phyloP scores from a whole-genome alignment of 768 basidiomycete genomes.

The Clavulina sp. region DNA sequence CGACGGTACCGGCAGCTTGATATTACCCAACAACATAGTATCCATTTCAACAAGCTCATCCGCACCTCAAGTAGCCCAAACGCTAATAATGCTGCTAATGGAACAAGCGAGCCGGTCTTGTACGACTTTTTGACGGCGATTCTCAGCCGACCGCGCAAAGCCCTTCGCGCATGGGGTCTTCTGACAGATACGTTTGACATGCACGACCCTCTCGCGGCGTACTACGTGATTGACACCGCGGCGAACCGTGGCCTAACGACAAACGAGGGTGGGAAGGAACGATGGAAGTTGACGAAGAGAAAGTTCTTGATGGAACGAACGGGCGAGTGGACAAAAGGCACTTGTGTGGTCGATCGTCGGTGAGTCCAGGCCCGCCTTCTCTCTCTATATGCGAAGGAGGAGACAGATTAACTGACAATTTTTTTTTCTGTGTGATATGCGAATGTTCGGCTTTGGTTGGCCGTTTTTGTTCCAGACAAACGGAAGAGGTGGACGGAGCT shows the following conservation, averaged over 20 bases:
- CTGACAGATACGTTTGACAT: slow-evolving; percentile 13
- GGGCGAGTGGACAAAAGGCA: slow-evolving; percentile 15
- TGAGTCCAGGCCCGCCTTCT: background rate
- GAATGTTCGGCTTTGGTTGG: background rate
- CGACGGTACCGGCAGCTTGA: no score
- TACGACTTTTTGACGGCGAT: slow-evolving; percentile 18
- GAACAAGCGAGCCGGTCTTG: slow-evolving; percentile 6
- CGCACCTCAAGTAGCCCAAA: slow-evolving; percentile 4
- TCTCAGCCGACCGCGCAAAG: slow-evolving; percentile 21
- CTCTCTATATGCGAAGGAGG: background rate
- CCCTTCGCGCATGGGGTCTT: slow-evolving; percentile 20
- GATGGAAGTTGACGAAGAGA: slow-evolving; percentile 8
- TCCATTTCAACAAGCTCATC: slow-evolving; percentile 21
- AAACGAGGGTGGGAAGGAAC: slow-evolving; percentile 1
- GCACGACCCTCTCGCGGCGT: slow-evolving; percentile 29
- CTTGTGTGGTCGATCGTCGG: slow-evolving; percentile 15
- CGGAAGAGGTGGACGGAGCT: slow-evolving; percentile 5
- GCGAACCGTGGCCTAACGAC: background rate
- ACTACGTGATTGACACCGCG: slow-evolving; percentile 18
- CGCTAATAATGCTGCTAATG: background rate
- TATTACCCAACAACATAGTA: slow-evolving; percentile 24
- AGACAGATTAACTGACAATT: background rate
- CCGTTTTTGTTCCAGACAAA: slow-evolving; percentile 1
- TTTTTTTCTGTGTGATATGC: no score
- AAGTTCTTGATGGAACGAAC: slow-evolving; percentile 14